These are phyloP conservation scores for Marasmius fiardii DNA, from an alignment of 1,284 basidiomycete genomes.

Conservation along the genomic window DNA sequence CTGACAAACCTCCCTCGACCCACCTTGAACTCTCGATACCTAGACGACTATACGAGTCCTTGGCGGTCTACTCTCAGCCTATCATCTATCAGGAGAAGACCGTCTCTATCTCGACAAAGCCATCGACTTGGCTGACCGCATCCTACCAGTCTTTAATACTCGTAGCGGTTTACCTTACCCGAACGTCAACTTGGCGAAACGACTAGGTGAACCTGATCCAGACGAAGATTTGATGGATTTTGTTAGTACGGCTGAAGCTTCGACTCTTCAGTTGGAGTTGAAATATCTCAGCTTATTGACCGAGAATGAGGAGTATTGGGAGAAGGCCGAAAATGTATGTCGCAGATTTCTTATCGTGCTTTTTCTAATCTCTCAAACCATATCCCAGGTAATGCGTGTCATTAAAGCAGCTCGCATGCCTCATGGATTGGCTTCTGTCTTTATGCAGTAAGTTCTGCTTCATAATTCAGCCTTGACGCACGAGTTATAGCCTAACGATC, in stretches of 20 bases:
- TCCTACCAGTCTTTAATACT: conserved; percentile 85
- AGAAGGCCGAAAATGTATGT: conserved; percentile 69
- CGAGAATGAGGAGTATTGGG: conserved; percentile 78
- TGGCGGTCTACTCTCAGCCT: conserved; percentile 71
- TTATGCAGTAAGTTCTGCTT: conserved; percentile 58
- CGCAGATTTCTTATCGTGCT: neutral
- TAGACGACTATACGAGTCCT: conserved; percentile 43
- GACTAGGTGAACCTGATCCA: conserved; percentile 64
- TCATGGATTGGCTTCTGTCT: conserved; percentile 82
- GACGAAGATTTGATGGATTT: conserved; percentile 65
- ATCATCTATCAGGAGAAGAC: conserved; percentile 68
- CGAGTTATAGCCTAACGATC: neutral
- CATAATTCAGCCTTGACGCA: neutral
- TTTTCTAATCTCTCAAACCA: conserved; percentile 6
- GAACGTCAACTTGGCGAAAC: conserved; percentile 70
- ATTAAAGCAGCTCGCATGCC: conserved; percentile 62
- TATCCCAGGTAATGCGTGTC: conserved; percentile 64
- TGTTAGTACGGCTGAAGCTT: conserved; percentile 81
- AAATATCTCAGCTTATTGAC: conserved; percentile 85
- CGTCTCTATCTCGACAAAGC: conserved; percentile 73
- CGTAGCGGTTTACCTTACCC: conserved; percentile 81
- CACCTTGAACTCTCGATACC: conserved; percentile 4
- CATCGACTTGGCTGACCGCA: conserved; percentile 77
- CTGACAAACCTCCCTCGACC: conserved; percentile 1
- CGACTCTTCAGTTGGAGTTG: conserved; percentile 87